Percentiles rank a stretch among this genome's conserved stretches.
Conservation (phyloP, 208 protist species). For the Trypanosoma platydactyli region DNA sequence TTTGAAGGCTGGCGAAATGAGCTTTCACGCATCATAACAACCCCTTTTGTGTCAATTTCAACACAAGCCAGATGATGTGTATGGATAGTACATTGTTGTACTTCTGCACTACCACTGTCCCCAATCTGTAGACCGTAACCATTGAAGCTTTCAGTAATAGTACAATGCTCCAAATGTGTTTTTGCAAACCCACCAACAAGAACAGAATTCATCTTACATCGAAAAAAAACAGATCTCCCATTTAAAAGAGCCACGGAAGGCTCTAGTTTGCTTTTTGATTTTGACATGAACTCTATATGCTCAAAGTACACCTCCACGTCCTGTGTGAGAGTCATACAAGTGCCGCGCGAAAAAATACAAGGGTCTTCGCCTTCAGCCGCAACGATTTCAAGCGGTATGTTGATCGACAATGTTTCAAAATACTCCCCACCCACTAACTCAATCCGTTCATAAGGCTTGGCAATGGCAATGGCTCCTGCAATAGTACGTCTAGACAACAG, state of each 20-base stretch:
- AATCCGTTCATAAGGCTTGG: conserved; percentile 84
- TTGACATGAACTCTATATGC: conserved; percentile 57
- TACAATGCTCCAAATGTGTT: conserved; percentile 55
- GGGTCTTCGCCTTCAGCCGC: conserved; percentile 85
- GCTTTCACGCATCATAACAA: conserved; percentile 55
- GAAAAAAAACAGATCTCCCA: conserved; percentile 57
- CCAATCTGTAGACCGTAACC: conserved; percentile 70
- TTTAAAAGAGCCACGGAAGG: conserved; percentile 50
- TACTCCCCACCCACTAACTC: conserved; percentile 85
- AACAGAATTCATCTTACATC: conserved; percentile 68
- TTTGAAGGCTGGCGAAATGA: conserved; percentile 55
- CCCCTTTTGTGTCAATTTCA: conserved; percentile 76
- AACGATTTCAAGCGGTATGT: conserved; percentile 77
- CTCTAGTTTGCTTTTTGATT: conserved; percentile 59
- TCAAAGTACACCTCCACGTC: conserved; percentile 73
- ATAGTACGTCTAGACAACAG: conserved; percentile 54
- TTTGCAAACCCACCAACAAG: conserved; percentile 56
- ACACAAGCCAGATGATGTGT: conserved; percentile 55
- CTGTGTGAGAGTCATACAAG: conserved; percentile 67
- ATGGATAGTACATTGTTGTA: conserved; percentile 58
- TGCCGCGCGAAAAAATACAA: conserved; percentile 57
- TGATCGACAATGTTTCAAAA: conserved; percentile 65
- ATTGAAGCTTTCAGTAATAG: conserved; percentile 66
- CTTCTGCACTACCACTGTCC: conserved; percentile 51
- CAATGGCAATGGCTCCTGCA: conserved; percentile 57